Evolutionary conservation across 164 flowering plant genomes (phyloP), one percentile per base, ranked within the genome.

Genomic region (Liquidambar formosana): DNA sequence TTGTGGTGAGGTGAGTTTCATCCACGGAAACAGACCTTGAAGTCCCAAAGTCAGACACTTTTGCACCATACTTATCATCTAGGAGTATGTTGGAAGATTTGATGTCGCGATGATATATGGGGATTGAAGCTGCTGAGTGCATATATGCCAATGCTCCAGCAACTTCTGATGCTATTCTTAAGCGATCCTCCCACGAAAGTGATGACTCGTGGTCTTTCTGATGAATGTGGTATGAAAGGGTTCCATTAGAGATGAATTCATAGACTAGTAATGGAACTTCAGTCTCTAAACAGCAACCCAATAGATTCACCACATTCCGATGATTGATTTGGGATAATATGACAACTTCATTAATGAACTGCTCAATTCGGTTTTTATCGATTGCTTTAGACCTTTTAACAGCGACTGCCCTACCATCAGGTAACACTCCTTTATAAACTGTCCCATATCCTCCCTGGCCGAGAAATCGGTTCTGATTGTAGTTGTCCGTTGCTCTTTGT

Each of bases 271-370:
- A 38, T 10, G 79, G 72, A 52, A 71, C 69, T 51, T 76, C 65
- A 8, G 72, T 63, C 60, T 76, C 75, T n/a, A 76, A 63, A 58
- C 72, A 76, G 21, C 73, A 68, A 6, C 72, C 76, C n/a, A 73
- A 48, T 15, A 73, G 48, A 22, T 65, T 75, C 16, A 56, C 59
- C 15, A 75, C 72, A 51, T 69, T 71, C 15, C 68, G 67, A 41
- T 76, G 76, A 49, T 68, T 65, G 15, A 76, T 65, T 41, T 72
- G 73, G 8, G 76, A 69, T 38, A 72, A 53, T 27, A 72, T n/a
- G 58, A 60, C 66, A 18, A 76, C 67, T 57, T 72, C 76, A 43
- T 76, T 76, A 12, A 64, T 68, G 71, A 76, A 76, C 38, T 64
- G 63, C 43, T 52, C 67, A 11, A 76, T 48, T 33, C 69, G 67